Conservation (phyloP, 202 grass and related monocot species). For the Hordeum pubiflorum region DNA sequence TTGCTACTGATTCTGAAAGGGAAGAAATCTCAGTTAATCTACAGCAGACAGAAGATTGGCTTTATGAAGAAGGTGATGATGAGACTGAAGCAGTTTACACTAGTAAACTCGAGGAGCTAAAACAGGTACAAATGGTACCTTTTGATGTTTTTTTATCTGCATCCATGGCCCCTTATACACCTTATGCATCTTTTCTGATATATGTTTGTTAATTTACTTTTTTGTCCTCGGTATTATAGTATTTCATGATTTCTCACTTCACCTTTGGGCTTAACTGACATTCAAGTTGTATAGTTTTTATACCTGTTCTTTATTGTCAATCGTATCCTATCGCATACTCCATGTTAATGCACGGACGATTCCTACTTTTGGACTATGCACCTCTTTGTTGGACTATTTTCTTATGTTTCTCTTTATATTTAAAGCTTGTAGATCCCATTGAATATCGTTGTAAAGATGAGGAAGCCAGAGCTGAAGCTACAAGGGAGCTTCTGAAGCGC, state of each 20-base stretch:
- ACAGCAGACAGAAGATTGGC: constrained; percentile 95
- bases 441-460: constrained; percentile 90
- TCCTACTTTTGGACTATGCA: neutral
- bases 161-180: neutral
- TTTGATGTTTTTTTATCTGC: constrained; percentile 21
- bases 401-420: constrained; percentile 26
- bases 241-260: neutral
- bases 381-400: constrained; percentile 5
- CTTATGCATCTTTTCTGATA: neutral
- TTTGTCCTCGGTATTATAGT: neutral
- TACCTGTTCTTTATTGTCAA: neutral
- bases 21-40: constrained; percentile 69
- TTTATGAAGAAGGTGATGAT: constrained; percentile 99
- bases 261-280: neutral
- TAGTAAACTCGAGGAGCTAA: constrained; percentile 79
- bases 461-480: constrained; percentile 67
- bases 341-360: neutral
- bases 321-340: neutral
- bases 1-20: constrained; percentile 92
- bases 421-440: constrained; percentile 93
- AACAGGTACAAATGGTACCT: constrained; percentile 53
- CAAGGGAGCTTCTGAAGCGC: constrained; percentile 57
- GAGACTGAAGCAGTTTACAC: constrained; percentile 86
- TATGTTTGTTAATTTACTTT: neutral
- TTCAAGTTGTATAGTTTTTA: neutral